Conservation (phyloP, 176 grass and related monocot genomes). For the Avena atlantica region DNA sequence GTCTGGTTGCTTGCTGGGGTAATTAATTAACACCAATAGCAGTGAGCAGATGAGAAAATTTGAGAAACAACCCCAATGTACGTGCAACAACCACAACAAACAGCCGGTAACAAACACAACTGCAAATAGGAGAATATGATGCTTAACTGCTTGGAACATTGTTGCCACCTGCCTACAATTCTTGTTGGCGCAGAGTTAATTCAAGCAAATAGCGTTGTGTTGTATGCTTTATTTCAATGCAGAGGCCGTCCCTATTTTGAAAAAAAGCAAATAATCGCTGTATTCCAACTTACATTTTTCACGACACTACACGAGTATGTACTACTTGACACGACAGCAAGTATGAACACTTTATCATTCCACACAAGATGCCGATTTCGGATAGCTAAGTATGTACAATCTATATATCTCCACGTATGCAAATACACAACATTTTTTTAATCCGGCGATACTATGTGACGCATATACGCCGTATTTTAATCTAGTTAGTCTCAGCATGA, state of each 20-base stretch:
- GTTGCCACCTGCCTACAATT: neutral
- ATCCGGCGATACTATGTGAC: neutral
- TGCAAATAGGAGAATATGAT: constrained; percentile 26
- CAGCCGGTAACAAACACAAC: neutral
- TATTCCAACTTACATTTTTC: neutral
- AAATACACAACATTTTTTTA: neutral
- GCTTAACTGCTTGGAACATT: constrained; percentile 27
- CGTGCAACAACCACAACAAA: constrained; percentile 12
- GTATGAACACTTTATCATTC: constrained; percentile 8
- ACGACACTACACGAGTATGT: neutral
- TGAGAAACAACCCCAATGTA: neutral
- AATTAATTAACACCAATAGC: too few relatives aligned
- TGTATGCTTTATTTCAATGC: too few relatives aligned
- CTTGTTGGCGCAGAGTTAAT: neutral
- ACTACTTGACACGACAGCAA: constrained; percentile 10
- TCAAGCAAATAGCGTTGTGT: neutral
- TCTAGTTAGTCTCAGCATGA: too few relatives aligned
- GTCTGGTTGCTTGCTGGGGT: too few relatives aligned
- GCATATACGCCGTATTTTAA: too few relatives aligned
- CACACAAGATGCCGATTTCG: constrained; percentile 1
- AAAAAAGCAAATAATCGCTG: too few relatives aligned
- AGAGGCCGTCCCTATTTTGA: too few relatives aligned
- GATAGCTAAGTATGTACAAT: constrained; percentile 6
- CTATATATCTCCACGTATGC: neutral
- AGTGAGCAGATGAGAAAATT: neutral